Evolutionary conservation across 768 basidiomycete species (phyloP).

Genomic region (Serpula lacrymans): DNA sequence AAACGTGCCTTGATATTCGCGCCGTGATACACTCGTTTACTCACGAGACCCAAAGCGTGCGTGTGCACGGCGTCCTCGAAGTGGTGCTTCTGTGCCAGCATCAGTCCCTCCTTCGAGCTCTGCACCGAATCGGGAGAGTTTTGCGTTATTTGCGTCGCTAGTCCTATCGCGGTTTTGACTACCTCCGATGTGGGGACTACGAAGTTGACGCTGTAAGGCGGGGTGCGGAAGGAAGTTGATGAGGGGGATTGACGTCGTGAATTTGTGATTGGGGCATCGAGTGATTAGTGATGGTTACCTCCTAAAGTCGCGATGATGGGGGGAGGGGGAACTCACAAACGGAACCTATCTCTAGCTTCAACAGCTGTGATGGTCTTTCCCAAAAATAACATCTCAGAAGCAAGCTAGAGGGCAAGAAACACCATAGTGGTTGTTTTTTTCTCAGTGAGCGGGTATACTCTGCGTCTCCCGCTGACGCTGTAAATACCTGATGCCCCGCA

Average conservation of each 20-base stretch:
- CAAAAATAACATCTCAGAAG: constrained; percentile 72
- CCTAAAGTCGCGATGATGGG: constrained; percentile 13
- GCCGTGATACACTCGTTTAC: constrained; percentile 53
- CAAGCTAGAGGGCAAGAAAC: constrained; percentile 48
- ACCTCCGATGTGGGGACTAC: constrained; percentile 57
- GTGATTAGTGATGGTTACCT: no score
- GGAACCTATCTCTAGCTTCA: constrained; percentile 67
- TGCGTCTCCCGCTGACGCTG: constrained; percentile 5
- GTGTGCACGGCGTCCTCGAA: constrained; percentile 47
- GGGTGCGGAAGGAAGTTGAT: constrained; percentile 3
- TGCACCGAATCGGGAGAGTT: constrained; percentile 83
- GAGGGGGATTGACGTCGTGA: constrained; percentile 4
- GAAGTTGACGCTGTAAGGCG: constrained; percentile 56
- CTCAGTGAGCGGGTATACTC: constrained; percentile 12
- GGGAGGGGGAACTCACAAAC: constrained; percentile 58
- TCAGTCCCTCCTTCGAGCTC: constrained; percentile 66
- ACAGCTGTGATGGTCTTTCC: constrained; percentile 65
- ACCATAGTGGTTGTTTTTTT: no score
- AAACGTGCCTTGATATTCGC: constrained; percentile 63
- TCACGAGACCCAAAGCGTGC: constrained; percentile 45
- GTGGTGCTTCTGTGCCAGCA: constrained; percentile 51
- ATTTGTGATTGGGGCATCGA: constrained; percentile 4
- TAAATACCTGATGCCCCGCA: constrained; percentile 72
- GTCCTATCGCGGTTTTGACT: constrained; percentile 54
- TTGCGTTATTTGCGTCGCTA: constrained; percentile 54